Base-by-base conservation (phyloP, 768 basidiomycete species). In the Phaffia tasmanica region DNA sequence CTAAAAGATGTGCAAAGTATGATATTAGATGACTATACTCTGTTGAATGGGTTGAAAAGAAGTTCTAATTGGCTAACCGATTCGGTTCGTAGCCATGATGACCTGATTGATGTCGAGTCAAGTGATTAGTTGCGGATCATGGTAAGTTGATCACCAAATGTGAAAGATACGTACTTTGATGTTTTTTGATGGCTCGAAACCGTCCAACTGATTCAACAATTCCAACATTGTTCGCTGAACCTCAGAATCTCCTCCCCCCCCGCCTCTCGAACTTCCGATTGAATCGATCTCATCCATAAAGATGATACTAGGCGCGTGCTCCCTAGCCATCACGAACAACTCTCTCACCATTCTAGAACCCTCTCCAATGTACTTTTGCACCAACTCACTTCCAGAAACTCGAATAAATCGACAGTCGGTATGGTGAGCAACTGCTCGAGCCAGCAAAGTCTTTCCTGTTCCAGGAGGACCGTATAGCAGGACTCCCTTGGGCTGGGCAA, bases 281-380 rank as follows among this genome's bases (percentile, higher is more conserved):
- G 89, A 91, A 78, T 98, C 94, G 70, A 98, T 97, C 78, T 97
- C 94, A 75, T 97, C 94, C 93, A 98, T 95, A 81, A 98, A 97
- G 75, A 98, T 95, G 78, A 98, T 95, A 76, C 87, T 88, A 47
- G 94, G 94, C 46, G 94, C 94, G 73, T 95, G 91, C 76, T 97
- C 94, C 69, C 92, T 78, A 2, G 94, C 94, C 94, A 95, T 97
- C 68, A 95, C 91, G 80, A 98, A 98, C 67, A 98, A 77, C 79
- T 97, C 94, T 62, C 94, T 83, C 48, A 97, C 93, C 93, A 95
- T 97, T 68, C 93, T 80, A 70, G 86, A 88, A 25, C 93, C 92
- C 79, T 97, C 94, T 57, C 94, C 94, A 72, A 97, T 95, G 73
- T 97, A 98, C 81, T 95, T 97, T 79, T 97, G 92, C 69, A 97